A percentile compares a stretch with the other conserved stretches of the same genome.
phyloP scores from a whole-genome alignment of 1,284 basidiomycete species.

The Leccinum subspadiceum region DNA sequence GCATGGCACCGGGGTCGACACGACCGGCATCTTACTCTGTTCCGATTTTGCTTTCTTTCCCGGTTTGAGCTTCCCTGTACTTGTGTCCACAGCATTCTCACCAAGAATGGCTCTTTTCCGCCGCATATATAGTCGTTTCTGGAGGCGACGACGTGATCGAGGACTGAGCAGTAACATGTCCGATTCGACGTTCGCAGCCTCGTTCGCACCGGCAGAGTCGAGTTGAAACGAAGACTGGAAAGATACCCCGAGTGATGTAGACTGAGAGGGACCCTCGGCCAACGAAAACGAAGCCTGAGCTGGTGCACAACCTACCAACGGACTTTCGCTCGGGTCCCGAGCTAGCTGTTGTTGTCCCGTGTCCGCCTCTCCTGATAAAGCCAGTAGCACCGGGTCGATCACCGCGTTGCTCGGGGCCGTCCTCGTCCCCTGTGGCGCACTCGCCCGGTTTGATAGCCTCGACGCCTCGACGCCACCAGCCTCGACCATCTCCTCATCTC shows the following conservation, averaged over 20 bases:
- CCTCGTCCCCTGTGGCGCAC: background rate
- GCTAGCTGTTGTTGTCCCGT: background rate
- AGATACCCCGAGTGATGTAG: background rate
- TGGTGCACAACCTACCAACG: background rate
- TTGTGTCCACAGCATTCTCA: conserved; percentile 7
- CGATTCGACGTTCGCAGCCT: conserved; percentile 7
- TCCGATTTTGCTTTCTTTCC: conserved; percentile 30
- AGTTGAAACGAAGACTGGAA: background rate
- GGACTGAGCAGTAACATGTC: conserved; percentile 43
- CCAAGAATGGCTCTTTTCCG: conserved; percentile 52
- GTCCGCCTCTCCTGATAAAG: conserved; percentile 15
- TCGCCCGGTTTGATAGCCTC: conserved; percentile 1
- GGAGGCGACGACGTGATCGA: conserved; percentile 50
- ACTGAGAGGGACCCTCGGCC: background rate
- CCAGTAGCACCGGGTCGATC: conserved; percentile 26
- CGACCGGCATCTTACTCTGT: background rate
- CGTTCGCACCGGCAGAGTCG: conserved; percentile 5
- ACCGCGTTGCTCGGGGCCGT: conserved; percentile 1
- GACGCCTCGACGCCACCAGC: background rate
- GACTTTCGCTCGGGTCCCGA: background rate
- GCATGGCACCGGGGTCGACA: conserved; percentile 7
- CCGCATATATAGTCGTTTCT: conserved; percentile 71
- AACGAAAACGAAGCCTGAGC: background rate
- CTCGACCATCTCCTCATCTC: conserved; percentile 2
- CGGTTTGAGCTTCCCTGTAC: conserved; percentile 25